These are phyloP conservation scores for Gelatoporia subvermispora DNA, from an alignment of 768 basidiomycete genomes.

Conservation along the genomic window DNA sequence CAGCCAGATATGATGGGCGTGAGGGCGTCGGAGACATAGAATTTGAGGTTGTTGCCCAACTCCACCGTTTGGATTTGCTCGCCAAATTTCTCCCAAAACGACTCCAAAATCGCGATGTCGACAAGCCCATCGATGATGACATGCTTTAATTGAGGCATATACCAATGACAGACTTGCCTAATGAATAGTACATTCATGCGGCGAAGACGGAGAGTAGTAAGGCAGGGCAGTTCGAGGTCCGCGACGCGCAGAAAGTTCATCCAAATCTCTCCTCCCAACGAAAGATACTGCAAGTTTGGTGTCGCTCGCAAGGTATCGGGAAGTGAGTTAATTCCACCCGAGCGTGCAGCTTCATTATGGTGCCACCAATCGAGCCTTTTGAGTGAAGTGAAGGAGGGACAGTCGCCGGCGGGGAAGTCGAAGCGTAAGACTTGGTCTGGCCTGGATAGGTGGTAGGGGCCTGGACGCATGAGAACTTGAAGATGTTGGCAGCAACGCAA, in stretches of 20 bases:
- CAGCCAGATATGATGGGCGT: slow-evolving; percentile 42
- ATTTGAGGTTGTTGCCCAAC: slow-evolving; percentile 52
- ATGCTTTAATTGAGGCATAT: slow-evolving; percentile 47
- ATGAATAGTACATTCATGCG: slow-evolving; percentile 47
- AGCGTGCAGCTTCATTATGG: slow-evolving; percentile 45
- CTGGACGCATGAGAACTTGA: slow-evolving; percentile 51
- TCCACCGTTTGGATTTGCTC: slow-evolving; percentile 48
- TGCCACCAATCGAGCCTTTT: slow-evolving; percentile 71
- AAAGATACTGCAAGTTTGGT: slow-evolving; percentile 55
- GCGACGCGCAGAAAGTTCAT: slow-evolving; percentile 15
- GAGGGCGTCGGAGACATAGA: slow-evolving; percentile 46
- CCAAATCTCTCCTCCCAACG: slow-evolving; percentile 44
- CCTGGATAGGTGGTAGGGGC: not conserved
- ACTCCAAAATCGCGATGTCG: slow-evolving; percentile 30
- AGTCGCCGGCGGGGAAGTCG: slow-evolving; percentile 44
- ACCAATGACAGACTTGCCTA: slow-evolving; percentile 44
- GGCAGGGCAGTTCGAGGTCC: slow-evolving; percentile 35
- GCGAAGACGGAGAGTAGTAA: slow-evolving; percentile 51
- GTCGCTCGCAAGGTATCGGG: slow-evolving; percentile 43
- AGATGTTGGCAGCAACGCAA: slow-evolving; percentile 45
- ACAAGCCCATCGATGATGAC: slow-evolving; percentile 48
- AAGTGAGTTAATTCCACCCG: slow-evolving; percentile 65
- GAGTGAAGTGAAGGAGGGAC: slow-evolving; percentile 43
- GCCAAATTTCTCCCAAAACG: slow-evolving; percentile 48
- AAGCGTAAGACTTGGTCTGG: slow-evolving; percentile 25